Percentiles rank a stretch among this genome's conserved stretches.
These are phyloP conservation scores for Quercus lobata DNA, from an alignment of 331 rosid species.

Conservation along the genomic window DNA sequence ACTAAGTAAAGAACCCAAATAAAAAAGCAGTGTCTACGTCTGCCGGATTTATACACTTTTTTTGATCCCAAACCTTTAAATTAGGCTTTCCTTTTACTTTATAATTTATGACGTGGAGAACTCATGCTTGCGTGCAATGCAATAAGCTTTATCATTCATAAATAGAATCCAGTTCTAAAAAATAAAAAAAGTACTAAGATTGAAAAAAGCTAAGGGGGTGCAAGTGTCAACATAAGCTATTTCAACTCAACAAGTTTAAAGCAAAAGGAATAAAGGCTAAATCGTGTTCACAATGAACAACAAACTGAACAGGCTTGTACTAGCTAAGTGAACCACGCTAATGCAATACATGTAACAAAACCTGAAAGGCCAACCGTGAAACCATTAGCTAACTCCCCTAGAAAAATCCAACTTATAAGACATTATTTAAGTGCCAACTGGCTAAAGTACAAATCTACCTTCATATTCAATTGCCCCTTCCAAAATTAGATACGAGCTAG, in stretches of 20 bases:
- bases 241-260: neutral
- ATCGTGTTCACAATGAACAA: neutral
- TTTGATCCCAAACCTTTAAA: too few species aligned
- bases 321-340: too few species aligned
- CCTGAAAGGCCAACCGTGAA: neutral
- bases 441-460: neutral
- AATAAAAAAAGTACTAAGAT: neutral
- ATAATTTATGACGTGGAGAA: constrained; percentile 1
- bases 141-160: neutral
- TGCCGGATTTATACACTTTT: neutral
- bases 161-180: neutral
- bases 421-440: neutral
- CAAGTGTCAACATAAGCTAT: too few species aligned
- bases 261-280: constrained; percentile 2
- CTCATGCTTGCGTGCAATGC: neutral
- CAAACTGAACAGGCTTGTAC: neutral
- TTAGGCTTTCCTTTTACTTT: constrained; percentile 10
- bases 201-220: neutral
- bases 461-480: neutral
- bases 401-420: neutral
- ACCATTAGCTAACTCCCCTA: neutral
- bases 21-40: neutral
- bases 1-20: constrained; percentile 34
- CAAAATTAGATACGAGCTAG: neutral
- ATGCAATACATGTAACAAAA: neutral